phyloP scores from a whole-genome alignment of 306 rosid species.

The Fragaria ananassa region DNA sequence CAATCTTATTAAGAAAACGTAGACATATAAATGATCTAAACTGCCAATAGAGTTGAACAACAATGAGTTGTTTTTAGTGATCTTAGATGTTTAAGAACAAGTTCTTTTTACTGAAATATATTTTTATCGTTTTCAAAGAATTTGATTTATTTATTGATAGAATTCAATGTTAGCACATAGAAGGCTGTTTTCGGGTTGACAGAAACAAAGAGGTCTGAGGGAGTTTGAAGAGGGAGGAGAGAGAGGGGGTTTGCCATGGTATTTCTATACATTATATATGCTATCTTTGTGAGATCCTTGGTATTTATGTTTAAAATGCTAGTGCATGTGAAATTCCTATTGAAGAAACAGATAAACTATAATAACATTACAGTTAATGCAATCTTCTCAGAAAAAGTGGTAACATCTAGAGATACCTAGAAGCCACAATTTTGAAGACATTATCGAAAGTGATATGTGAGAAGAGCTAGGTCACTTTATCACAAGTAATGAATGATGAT shows the following conservation, averaged over 20 bases:
- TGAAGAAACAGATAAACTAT: background rate
- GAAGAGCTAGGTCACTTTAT: background rate
- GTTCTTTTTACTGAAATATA: background rate
- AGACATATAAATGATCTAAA: background rate
- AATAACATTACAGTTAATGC: background rate
- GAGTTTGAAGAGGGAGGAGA: conserved; percentile 1
- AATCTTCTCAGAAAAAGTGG: background rate
- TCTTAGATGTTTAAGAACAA: background rate
- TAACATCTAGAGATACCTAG: background rate
- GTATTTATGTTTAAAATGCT: background rate
- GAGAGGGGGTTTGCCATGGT: background rate
- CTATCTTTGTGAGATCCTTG: background rate
- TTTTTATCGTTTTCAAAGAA: background rate
- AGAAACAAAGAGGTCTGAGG: background rate
- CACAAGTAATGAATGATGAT: background rate
- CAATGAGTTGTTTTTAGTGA: background rate
- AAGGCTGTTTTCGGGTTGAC: background rate
- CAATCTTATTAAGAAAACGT: background rate
- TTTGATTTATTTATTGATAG: background rate
- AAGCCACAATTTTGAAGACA: background rate
- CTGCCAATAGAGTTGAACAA: background rate
- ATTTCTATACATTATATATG: background rate
- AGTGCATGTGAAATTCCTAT: background rate
- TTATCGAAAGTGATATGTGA: background rate
- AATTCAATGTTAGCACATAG: background rate